Conservation (phyloP, 1,139 yeast species). For the Geotrichum candidum region DNA sequence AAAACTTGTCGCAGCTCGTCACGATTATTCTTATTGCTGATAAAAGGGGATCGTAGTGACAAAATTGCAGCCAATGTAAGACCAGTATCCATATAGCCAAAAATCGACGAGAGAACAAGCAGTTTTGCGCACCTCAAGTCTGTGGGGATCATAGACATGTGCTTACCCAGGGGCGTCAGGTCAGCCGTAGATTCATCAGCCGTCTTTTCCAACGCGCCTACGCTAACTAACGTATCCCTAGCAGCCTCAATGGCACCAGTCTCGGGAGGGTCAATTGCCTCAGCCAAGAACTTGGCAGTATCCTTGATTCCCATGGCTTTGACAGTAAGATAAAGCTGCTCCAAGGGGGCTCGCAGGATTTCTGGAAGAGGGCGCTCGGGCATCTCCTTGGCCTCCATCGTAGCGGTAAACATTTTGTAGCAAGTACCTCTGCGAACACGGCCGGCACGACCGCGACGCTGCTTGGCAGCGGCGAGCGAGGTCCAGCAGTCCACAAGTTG, state of each 20-base stretch:
- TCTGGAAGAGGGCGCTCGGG: constrained; percentile 77
- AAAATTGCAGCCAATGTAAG: constrained; percentile 69
- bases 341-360: constrained; percentile 74
- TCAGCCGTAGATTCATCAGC: constrained; percentile 34
- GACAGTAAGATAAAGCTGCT: constrained; percentile 73
- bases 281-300: constrained; percentile 60
- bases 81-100: constrained; percentile 76
- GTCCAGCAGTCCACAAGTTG: constrained; percentile 78
- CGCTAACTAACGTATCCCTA: constrained; percentile 51
- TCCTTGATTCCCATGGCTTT: constrained; percentile 81
- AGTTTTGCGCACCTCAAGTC: constrained; percentile 83
- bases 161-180: constrained; percentile 75
- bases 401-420: constrained; percentile 68
- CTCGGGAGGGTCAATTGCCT: constrained; percentile 81
- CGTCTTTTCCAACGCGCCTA: constrained; percentile 57
- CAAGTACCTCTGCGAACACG: constrained; percentile 82
- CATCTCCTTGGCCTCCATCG: constrained; percentile 53
- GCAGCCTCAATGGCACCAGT: constrained; percentile 56
- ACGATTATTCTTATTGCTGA: constrained; percentile 55
- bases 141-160: constrained; percentile 73
- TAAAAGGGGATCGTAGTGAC: constrained; percentile 69
- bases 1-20: constrained; percentile 54
- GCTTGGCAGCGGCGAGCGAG: constrained; percentile 85
- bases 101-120: constrained; percentile 68
- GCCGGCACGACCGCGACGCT: constrained; percentile 97